phyloP scores from a whole-genome alignment of 768 basidiomycete genomes.

The Pleurotus eryngii region DNA sequence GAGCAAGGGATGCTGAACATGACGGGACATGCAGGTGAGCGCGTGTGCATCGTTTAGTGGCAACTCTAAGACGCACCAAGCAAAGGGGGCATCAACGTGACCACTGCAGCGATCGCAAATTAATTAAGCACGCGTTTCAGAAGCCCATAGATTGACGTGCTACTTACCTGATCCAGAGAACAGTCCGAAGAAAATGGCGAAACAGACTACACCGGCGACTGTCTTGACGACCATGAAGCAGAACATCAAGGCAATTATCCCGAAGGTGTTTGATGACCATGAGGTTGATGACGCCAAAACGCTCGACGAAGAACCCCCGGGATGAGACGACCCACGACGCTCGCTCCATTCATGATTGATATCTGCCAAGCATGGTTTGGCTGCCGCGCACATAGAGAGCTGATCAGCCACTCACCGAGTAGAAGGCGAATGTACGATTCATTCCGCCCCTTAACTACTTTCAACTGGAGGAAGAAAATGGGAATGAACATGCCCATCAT shows the following conservation, averaged over 20 bases:
- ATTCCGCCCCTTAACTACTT: slow-evolving; percentile 43
- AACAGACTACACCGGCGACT: slow-evolving; percentile 29
- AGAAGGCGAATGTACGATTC: slow-evolving; percentile 41
- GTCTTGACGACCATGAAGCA: slow-evolving; percentile 37
- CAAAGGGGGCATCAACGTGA: slow-evolving; percentile 27
- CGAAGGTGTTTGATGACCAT: slow-evolving; percentile 31
- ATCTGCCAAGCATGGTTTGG: slow-evolving; percentile 26
- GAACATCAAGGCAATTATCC: slow-evolving; percentile 34
- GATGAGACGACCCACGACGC: slow-evolving; percentile 47
- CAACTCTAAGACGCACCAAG: slow-evolving; percentile 18
- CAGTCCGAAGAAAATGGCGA: slow-evolving; percentile 44
- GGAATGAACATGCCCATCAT: slow-evolving; percentile 40
- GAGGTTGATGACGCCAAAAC: slow-evolving; percentile 42
- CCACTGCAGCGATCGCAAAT: slow-evolving; percentile 8
- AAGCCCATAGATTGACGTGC: slow-evolving; percentile 7
- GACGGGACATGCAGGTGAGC: background rate
- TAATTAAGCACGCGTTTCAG: background rate
- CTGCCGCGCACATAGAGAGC: background rate
- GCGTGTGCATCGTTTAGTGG: no score
- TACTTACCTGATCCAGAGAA: slow-evolving; percentile 39
- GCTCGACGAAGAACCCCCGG: slow-evolving; percentile 40
- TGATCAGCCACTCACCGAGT: slow-evolving; percentile 31
- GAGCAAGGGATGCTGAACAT: slow-evolving; percentile 29
- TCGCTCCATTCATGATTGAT: slow-evolving; percentile 51
- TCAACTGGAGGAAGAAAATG: slow-evolving; percentile 49